A percentile compares a stretch with the other conserved stretches of the same genome.
These are phyloP conservation scores for Fusarium sp. DNA, from an alignment of 2,329 filamentous ascomycete species.

Conservation along the genomic window DNA sequence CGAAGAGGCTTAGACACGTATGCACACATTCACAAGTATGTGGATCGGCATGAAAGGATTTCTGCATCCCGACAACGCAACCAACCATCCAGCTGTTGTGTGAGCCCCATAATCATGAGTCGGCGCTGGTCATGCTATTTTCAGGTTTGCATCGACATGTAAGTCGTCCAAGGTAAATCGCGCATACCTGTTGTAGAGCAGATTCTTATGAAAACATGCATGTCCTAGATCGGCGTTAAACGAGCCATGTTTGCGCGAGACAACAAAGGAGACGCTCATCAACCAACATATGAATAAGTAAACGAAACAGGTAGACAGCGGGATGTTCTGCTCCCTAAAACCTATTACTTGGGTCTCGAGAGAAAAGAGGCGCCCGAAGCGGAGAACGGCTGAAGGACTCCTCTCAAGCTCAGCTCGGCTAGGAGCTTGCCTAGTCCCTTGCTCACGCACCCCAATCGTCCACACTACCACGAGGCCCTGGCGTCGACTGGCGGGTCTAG, in stretches of 20 bases:
- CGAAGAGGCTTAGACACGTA: conserved; percentile 15
- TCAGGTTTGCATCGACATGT: conserved; percentile 4
- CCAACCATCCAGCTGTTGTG: conserved; percentile 6
- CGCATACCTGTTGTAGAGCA: conserved; percentile 10
- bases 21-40: background rate
- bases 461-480: background rate
- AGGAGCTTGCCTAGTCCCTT: background rate
- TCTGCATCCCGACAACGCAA: conserved; percentile 8
- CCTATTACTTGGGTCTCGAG: background rate
- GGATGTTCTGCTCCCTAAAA: background rate
- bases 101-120: conserved; percentile 4
- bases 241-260: background rate
- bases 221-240: conserved; percentile 2
- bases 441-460: conserved; percentile 3
- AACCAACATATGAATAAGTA: background rate
- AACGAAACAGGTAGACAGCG: background rate
- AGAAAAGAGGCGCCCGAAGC: conserved; percentile 5
- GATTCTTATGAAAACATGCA: conserved; percentile 8
- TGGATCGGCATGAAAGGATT: conserved; percentile 21
- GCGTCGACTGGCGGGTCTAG: conserved; percentile 18
- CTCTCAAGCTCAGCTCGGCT: conserved; percentile 6
- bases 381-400: conserved; percentile 2
- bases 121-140: conserved; percentile 1
- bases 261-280: background rate
- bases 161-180: conserved; percentile 6